Evolutionary conservation across 257 asterid genomes (phyloP).

Genomic region (Knoxia roxburghii): DNA sequence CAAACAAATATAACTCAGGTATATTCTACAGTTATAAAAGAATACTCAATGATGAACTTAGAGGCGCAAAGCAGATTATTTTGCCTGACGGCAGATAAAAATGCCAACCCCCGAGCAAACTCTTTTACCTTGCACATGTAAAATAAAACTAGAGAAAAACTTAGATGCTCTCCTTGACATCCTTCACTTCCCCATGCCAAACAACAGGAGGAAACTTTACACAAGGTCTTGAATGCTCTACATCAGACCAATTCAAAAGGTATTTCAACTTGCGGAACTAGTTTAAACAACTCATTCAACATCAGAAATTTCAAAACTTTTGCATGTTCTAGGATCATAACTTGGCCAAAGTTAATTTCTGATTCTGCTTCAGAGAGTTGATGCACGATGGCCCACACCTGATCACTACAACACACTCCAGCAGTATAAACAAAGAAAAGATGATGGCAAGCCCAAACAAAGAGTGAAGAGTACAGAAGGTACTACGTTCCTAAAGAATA

Average conservation of each 20-base stretch:
- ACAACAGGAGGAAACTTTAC: not conserved
- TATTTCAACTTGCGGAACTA: not conserved
- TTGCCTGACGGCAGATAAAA: not conserved
- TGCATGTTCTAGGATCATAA: not conserved
- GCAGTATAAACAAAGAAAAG: not conserved
- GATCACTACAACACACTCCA: not conserved
- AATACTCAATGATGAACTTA: not conserved
- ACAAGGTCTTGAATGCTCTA: not conserved
- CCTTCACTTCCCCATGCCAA: not conserved
- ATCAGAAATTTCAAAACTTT: not conserved
- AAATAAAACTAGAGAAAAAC: not conserved
- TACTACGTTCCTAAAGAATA: not conserved
- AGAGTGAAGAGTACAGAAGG: not conserved
- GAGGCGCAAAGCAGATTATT: not conserved
- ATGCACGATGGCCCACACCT: no score
- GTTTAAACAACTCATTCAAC: not conserved
- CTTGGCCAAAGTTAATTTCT: not conserved
- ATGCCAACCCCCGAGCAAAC: no score
- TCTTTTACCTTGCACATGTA: no score
- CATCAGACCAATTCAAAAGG: not conserved
- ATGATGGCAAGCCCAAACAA: not conserved
- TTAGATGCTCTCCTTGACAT: not conserved
- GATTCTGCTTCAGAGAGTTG: not conserved
- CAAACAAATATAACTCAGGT: not conserved
- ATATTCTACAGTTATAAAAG: no score